A percentile compares a stretch with the other conserved stretches of the same genome.
phyloP scores from a whole-genome alignment of 2,329 filamentous ascomycete species.

The Fusarium chaquense region DNA sequence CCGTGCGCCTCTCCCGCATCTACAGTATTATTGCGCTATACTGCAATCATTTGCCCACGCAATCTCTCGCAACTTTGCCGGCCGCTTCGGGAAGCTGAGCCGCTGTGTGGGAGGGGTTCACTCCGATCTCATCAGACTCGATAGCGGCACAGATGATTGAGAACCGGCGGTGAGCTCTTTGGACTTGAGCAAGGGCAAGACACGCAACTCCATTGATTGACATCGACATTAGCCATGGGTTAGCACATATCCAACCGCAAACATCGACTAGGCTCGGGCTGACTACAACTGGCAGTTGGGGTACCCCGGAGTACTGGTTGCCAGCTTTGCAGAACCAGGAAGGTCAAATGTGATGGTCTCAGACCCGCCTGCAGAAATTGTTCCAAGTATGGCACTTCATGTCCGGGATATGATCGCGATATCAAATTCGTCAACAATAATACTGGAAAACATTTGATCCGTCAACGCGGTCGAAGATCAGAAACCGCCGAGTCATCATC shows the following conservation, averaged over 20 bases:
- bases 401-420: constrained; percentile 55
- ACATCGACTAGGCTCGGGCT: neutral
- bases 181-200: constrained; percentile 9
- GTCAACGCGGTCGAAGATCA: constrained; percentile 44
- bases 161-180: constrained; percentile 43
- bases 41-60: constrained; percentile 7
- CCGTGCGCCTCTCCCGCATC: constrained; percentile 10
- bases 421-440: constrained; percentile 54
- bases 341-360: constrained; percentile 60
- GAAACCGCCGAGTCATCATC: constrained; percentile 15
- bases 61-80: constrained; percentile 23
- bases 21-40: constrained; percentile 4
- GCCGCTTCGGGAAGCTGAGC: constrained; percentile 38
- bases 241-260: constrained; percentile 1
- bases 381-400: constrained; percentile 53
- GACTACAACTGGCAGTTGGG: constrained; percentile 46
- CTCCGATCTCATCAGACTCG: constrained; percentile 38
- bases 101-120: constrained; percentile 34
- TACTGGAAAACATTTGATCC: constrained; percentile 55
- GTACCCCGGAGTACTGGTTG: constrained; percentile 56
- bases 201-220: constrained; percentile 10
- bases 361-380: constrained; percentile 58
- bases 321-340: constrained; percentile 56
- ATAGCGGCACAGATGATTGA: constrained; percentile 35
- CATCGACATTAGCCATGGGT: constrained; percentile 42